These are phyloP conservation scores for Posidonia oceanica DNA, from an alignment of 116 monocot species.

Conservation along the genomic window DNA sequence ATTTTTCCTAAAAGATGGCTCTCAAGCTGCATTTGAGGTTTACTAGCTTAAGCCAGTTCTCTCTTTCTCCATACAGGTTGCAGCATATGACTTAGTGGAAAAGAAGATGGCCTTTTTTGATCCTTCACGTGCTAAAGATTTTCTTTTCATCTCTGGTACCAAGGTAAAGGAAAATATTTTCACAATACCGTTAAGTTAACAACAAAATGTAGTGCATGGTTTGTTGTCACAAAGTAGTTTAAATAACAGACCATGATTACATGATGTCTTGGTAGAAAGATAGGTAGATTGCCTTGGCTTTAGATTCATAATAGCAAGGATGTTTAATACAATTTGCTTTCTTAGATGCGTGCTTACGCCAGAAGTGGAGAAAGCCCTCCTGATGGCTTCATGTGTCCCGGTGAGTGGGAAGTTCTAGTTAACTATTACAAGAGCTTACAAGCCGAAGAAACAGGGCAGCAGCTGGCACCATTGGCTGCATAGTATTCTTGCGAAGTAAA, in stretches of 20 bases:
- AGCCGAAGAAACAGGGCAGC: constrained; percentile 33
- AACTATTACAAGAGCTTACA: constrained; percentile 84
- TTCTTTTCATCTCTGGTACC: constrained; percentile 95
- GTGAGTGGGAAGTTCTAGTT: constrained; percentile 87
- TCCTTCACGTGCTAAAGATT: constrained; percentile 81
- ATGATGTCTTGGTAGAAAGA: neutral
- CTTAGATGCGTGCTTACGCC: constrained; percentile 83
- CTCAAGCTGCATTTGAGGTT: too few species aligned
- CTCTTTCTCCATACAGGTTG: constrained; percentile 42
- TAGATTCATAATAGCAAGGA: too few species aligned
- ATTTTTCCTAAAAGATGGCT: too few species aligned
- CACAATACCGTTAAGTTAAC: neutral
- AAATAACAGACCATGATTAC: too few species aligned
- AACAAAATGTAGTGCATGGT: too few species aligned
- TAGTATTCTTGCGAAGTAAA: neutral
- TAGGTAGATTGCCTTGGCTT: neutral
- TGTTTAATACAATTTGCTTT: neutral
- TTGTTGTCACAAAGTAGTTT: too few species aligned
- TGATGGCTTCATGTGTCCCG: constrained; percentile 96
- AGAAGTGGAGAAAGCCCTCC: constrained; percentile 86
- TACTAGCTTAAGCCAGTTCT: neutral
- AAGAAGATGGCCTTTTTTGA: constrained; percentile 99
- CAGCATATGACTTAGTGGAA: constrained; percentile 69
- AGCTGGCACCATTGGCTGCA: constrained; percentile 5
- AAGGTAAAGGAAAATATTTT: constrained; percentile 34